These are phyloP conservation scores for Kwoniella europaea DNA, from an alignment of 768 basidiomycete species.

Conservation along the genomic window DNA sequence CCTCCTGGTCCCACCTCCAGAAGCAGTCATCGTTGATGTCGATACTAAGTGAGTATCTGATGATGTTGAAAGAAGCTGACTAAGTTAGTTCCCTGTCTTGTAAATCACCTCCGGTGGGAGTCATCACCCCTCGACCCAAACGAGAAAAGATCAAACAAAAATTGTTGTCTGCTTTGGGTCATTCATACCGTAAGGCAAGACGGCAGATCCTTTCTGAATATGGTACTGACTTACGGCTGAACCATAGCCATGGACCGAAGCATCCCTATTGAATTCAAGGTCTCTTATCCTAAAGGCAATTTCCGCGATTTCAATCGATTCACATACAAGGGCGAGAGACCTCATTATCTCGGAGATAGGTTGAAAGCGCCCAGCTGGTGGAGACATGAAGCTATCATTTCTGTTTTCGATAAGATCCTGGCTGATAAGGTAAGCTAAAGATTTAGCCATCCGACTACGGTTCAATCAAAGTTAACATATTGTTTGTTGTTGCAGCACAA, in stretches of 20 bases:
- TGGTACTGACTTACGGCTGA: neutral
- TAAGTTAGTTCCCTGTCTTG: slow-evolving; percentile 72
- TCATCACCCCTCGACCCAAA: slow-evolving; percentile 62
- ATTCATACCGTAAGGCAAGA: slow-evolving; percentile 15
- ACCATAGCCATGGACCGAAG: slow-evolving; percentile 39
- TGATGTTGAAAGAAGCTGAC: neutral
- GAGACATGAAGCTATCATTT: slow-evolving; percentile 87
- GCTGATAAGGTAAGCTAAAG: slow-evolving; percentile 70
- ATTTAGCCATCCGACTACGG: neutral
- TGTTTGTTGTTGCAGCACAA: slow-evolving; percentile 66
- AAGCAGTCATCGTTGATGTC: slow-evolving; percentile 87
- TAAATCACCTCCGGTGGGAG: slow-evolving; percentile 65
- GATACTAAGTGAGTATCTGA: slow-evolving; percentile 61
- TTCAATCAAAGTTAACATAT: neutral
- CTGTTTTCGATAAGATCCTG: slow-evolving; percentile 84
- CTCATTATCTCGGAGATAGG: slow-evolving; percentile 79
- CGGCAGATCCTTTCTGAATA: too few relatives aligned
- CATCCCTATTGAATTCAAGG: slow-evolving; percentile 79
- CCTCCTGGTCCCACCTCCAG: slow-evolving; percentile 72
- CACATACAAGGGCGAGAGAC: slow-evolving; percentile 78
- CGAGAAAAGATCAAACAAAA: slow-evolving; percentile 46
- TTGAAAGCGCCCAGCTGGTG: slow-evolving; percentile 93
- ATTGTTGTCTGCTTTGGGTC: slow-evolving; percentile 34
- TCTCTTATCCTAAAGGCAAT: slow-evolving; percentile 88
- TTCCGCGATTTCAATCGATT: slow-evolving; percentile 92